These are phyloP conservation scores for Tolypocladium nubicola DNA, from an alignment of 2,329 filamentous ascomycete species.

Conservation along the genomic window DNA sequence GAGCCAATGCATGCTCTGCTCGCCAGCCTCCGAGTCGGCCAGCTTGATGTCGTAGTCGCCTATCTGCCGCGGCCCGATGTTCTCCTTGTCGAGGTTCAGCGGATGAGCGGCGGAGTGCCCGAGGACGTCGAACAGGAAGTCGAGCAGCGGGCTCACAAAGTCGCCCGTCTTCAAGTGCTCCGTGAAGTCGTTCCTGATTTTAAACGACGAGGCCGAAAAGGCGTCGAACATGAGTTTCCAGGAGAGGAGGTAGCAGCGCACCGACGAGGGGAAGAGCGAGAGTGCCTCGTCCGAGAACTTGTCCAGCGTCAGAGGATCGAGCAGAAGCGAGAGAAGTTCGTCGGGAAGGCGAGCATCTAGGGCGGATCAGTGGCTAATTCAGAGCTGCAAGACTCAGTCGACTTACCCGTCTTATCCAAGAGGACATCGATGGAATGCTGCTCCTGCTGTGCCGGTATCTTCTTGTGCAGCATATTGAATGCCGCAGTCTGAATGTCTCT, in stretches of 20 bases:
- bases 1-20: conserved; percentile 72
- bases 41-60: conserved; percentile 39
- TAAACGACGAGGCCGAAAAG: conserved; percentile 66
- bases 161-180: conserved; percentile 67
- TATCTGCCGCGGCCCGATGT: conserved; percentile 48
- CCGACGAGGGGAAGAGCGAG: conserved; percentile 53
- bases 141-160: conserved; percentile 57
- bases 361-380: not conserved
- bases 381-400: not conserved
- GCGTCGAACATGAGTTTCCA: conserved; percentile 90
- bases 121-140: conserved; percentile 76
- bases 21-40: conserved; percentile 48
- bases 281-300: conserved; percentile 55
- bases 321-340: conserved; percentile 72
- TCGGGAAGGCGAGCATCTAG: conserved; percentile 62
- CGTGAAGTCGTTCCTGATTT: conserved; percentile 72
- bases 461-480: conserved; percentile 68
- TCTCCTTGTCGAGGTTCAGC: conserved; percentile 60
- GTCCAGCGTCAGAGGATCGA: conserved; percentile 66
- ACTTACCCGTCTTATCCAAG: conserved; percentile 54
- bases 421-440: conserved; percentile 68
- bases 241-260: conserved; percentile 74
- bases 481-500: conserved; percentile 67
- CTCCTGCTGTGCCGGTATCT: conserved; percentile 70
- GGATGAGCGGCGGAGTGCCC: conserved; percentile 66